phyloP scores from a whole-genome alignment of 768 basidiomycete genomes.

The Tephrocybe sp. region DNA sequence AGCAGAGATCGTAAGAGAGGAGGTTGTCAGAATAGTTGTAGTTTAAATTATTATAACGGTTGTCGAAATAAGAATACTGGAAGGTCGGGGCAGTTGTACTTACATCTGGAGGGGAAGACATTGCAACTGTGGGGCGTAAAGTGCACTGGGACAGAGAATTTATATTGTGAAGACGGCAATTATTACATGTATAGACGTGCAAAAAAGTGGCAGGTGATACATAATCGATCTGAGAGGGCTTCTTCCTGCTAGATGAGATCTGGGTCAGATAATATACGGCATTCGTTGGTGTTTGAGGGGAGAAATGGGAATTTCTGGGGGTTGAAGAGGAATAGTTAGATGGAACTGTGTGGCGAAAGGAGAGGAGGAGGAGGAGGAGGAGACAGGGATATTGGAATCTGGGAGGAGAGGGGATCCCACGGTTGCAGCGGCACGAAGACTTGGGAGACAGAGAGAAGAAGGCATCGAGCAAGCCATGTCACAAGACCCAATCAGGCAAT shows the following conservation, averaged over 20 bases:
- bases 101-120: neutral
- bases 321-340: neutral
- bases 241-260: conserved; percentile 25
- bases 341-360: neutral
- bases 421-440: conserved; percentile 33
- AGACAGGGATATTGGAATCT: conserved; percentile 2
- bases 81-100: neutral
- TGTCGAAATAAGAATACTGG: neutral
- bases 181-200: conserved; percentile 20
- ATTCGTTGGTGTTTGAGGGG: neutral
- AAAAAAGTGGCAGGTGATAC: conserved; percentile 17
- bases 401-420: conserved; percentile 25
- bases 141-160: too few species aligned
- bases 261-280: neutral
- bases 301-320: neutral
- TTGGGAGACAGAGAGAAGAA: neutral
- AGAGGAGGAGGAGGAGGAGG: conserved; percentile 6
- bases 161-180: conserved; percentile 8
- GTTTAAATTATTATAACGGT: neutral
- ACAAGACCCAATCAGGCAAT: conserved; percentile 4
- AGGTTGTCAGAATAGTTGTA: neutral
- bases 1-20: neutral
- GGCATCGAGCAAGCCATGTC: neutral
- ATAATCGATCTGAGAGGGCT: conserved; percentile 4
- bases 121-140: conserved; percentile 3